These are phyloP conservation scores for Backusella circina DNA, from an alignment of 192 early-diverging fungal genomes.

Conservation along the genomic window DNA sequence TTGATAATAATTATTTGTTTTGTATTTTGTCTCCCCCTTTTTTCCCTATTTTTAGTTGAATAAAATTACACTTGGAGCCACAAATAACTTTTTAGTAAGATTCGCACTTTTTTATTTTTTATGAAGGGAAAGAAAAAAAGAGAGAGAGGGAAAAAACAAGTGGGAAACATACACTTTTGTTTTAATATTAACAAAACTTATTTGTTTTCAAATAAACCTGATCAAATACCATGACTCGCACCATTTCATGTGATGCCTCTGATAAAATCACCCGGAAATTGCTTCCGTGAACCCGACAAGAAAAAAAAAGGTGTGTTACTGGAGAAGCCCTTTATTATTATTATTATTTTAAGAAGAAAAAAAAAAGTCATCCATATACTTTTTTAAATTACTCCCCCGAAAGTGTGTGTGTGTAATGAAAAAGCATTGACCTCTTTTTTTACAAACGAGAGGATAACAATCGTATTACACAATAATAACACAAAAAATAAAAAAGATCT, in stretches of 20 bases:
- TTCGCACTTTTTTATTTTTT: neutral
- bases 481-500: neutral
- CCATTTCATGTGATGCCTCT: neutral
- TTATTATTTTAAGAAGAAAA: too few species aligned
- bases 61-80: neutral
- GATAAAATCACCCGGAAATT: conserved; percentile 1
- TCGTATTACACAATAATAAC: neutral
- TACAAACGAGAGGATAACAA: neutral
- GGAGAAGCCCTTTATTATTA: neutral
- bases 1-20: neutral
- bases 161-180: neutral
- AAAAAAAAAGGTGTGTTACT: neutral
- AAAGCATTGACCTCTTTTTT: neutral
- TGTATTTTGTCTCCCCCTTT: neutral
- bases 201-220: conserved; percentile 1
- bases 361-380: neutral
- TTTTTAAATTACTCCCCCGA: neutral
- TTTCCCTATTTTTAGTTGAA: neutral
- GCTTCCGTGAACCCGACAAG: neutral
- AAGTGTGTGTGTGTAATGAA: neutral
- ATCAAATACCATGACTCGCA: conserved; percentile 3
- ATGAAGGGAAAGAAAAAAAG: neutral
- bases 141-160: neutral
- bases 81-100: neutral
- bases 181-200: neutral